Evolutionary conservation across 352 stramenopile species (phyloP), one percentile per base, ranked within the genome.

Genomic region (Phytopythium cucurbitacearum): DNA sequence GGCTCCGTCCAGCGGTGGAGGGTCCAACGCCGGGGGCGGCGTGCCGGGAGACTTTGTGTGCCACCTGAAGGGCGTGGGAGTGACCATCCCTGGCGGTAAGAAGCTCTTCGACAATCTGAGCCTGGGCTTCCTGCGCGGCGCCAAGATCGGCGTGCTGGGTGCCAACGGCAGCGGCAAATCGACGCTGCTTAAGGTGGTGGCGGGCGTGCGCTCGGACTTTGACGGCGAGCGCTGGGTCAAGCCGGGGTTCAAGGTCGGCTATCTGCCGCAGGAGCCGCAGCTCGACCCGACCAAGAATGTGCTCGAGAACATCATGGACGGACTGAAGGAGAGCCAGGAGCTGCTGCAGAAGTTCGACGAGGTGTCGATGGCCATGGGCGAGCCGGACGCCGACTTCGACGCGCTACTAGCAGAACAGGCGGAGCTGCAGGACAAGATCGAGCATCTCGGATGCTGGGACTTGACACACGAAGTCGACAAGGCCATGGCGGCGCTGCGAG

Each of bases 151-250:
- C 11, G 76, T 99, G 9, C 76, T 99, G 0, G 95, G 96, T 11
- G 63, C 95, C 4, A 99, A 99, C 66, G 96, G 96, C 49, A 97
- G 67, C 39, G 93, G 93, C 53, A 99, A 98, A 64, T 98, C 91
- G 35, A 98, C 96, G 38, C 74, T 99, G 11, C 75, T 99, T 9
- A 99, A 99, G 74, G 81, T 99, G 13, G 89, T 99, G 60, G 88
- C 87, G 3, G 94, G 96, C 16, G 94, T 98, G 11, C 70, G 64
- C 53, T 76, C 65, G 9, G 85, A 96, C 60, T 92, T 87, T 56
- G 86, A 96, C 57, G 89, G 89, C 28, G 84, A 95, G 62, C 71
- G 88, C 9, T 96, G 87, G 89, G 73, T 90, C 38, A 92, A 95
- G 55, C 75, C 86, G 38, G 87, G 81, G 9, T 53, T 96, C 4